phyloP scores from a whole-genome alignment of 805 yeast species.

The Suhomyces tanzawaensis region DNA sequence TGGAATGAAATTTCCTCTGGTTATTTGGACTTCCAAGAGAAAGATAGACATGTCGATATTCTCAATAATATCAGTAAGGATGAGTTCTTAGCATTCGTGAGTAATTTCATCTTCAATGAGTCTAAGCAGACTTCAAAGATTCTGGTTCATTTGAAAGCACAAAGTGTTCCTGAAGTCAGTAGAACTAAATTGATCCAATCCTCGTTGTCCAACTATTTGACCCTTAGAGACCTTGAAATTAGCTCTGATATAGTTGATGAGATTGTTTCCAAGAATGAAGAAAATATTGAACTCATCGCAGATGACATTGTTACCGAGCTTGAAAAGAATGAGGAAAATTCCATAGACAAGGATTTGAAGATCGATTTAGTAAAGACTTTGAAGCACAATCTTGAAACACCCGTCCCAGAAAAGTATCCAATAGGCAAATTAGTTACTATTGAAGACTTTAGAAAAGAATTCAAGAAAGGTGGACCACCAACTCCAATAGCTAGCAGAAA shows the following conservation, averaged over 20 bases:
- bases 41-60: conserved; percentile 54
- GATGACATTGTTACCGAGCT: conserved; percentile 16
- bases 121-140: conserved; percentile 18
- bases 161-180: conserved; percentile 22
- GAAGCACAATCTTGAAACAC: conserved; percentile 16
- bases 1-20: conserved; percentile 73
- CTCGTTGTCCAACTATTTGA: conserved; percentile 27
- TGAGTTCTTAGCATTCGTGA: conserved; percentile 58
- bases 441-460: conserved; percentile 54
- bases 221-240: conserved; percentile 19
- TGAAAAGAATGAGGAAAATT: conserved; percentile 22
- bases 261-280: conserved; percentile 11
- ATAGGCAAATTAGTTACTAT: conserved; percentile 46
- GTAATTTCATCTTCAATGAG: conserved; percentile 34
- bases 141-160: conserved; percentile 53
- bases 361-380: conserved; percentile 15
- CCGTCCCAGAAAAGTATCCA: conserved; percentile 44
- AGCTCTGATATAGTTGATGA: conserved; percentile 25
- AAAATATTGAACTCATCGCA: conserved; percentile 8
- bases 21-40: conserved; percentile 68
- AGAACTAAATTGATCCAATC: conserved; percentile 20
- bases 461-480: conserved; percentile 61
- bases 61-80: conserved; percentile 52
- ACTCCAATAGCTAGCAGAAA: conserved; percentile 40
- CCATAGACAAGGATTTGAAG: conserved; percentile 12